Conservation (phyloP, 441 rosid species). For the Pelargonium cotyledonis region DNA sequence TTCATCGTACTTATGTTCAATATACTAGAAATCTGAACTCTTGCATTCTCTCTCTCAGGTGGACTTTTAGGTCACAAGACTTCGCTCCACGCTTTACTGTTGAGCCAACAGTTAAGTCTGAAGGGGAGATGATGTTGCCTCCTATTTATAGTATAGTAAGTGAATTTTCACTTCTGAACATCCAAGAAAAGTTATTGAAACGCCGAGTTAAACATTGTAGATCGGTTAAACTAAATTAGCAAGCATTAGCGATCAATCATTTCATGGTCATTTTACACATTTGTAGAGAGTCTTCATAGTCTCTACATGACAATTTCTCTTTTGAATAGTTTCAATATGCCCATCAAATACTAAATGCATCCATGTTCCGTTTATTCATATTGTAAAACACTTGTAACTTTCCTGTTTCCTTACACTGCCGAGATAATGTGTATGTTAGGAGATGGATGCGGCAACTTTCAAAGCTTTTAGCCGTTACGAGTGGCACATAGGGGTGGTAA, state of each 20-base stretch:
- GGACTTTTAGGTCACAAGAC: constrained; percentile 88
- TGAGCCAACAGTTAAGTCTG: constrained; percentile 62
- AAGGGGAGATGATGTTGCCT: constrained; percentile 41
- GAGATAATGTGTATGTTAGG: constrained; percentile 34
- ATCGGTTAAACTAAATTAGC: not conserved
- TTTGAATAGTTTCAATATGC: not conserved
- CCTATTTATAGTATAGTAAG: constrained; percentile 78
- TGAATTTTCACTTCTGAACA: constrained; percentile 8
- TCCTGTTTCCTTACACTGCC: constrained; percentile 5
- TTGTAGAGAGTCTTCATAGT: no score
- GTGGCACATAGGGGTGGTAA: constrained; percentile 93
- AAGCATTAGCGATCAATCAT: not conserved
- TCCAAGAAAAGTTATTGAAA: not conserved
- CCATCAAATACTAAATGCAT: not conserved
- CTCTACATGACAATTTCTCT: no score
- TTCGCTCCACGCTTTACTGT: constrained; percentile 68
- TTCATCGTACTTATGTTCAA: not conserved
- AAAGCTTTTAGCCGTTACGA: constrained; percentile 49
- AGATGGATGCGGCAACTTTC: constrained; percentile 76
- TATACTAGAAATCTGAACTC: not conserved
- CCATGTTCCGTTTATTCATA: not conserved
- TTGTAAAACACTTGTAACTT: not conserved
- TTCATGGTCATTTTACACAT: not conserved
- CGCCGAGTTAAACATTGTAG: not conserved
- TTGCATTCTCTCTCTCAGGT: constrained; percentile 36